phyloP scores from a whole-genome alignment of 176 grass and related monocot genomes.

The Bromus sterilis region DNA sequence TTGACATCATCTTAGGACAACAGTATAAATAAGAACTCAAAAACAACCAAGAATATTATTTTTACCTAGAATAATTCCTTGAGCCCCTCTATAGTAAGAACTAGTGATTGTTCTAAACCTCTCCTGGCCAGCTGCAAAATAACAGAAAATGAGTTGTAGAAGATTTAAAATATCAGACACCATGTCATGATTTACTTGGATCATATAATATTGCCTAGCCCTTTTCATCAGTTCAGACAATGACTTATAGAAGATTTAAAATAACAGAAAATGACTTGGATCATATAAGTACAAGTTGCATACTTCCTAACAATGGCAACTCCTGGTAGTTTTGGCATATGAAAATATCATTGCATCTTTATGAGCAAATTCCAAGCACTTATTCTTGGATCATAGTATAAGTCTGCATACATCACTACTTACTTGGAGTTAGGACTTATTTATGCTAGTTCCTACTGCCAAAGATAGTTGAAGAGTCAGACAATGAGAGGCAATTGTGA shows the following conservation, averaged over 20 bases:
- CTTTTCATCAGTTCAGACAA: no score
- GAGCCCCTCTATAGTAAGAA: conserved; percentile 99
- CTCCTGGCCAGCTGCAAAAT: conserved; percentile 91
- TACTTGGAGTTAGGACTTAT: background rate
- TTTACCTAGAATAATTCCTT: conserved; percentile 98
- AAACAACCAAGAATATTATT: background rate
- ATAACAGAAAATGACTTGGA: no score
- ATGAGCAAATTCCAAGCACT: background rate
- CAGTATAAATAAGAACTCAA: conserved; percentile 5
- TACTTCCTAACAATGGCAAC: no score
- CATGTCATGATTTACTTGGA: background rate
- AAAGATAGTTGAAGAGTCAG: background rate
- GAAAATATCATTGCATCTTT: background rate
- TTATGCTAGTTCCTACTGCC: background rate
- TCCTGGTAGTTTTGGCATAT: background rate
- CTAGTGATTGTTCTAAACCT: conserved; percentile 95
- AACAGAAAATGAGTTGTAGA: conserved; percentile 3
- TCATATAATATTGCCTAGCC: no score
- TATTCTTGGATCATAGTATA: background rate
- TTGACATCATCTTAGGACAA: background rate
- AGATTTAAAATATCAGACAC: background rate
- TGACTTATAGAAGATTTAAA: no score
- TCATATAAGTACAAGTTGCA: no score
- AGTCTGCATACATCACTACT: background rate
- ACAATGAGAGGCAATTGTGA: background rate